A percentile compares a stretch with the other conserved stretches of the same genome.
Conservation (phyloP, 2,329 filamentous ascomycete genomes). For the Chaetothyriales sp. region DNA sequence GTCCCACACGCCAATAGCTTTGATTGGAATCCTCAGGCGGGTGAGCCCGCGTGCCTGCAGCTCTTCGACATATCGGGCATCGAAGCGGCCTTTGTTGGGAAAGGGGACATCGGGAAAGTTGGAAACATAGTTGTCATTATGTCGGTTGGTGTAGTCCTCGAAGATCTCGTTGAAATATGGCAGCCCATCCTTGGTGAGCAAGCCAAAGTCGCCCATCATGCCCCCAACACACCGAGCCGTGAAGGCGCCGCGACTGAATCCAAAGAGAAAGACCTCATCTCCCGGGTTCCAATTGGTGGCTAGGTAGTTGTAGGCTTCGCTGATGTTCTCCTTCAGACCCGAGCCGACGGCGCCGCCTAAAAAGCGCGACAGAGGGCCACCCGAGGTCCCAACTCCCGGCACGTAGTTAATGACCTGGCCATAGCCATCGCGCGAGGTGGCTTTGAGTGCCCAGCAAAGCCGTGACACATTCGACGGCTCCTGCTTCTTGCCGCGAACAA, state of each 20-base stretch:
- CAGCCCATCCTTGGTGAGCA: slow-evolving; percentile 20
- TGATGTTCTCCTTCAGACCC: slow-evolving; percentile 17
- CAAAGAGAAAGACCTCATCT: slow-evolving; percentile 25
- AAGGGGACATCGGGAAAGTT: slow-evolving; percentile 19
- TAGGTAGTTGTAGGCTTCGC: slow-evolving; percentile 20
- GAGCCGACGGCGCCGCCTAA: slow-evolving; percentile 15
- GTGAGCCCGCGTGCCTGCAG: slow-evolving; percentile 16
- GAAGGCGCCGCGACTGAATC: slow-evolving; percentile 25
- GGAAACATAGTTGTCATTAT: slow-evolving; percentile 17
- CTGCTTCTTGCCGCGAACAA: slow-evolving; percentile 17
- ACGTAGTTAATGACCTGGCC: slow-evolving; percentile 30
- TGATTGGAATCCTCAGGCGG: slow-evolving; percentile 17
- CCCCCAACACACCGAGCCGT: slow-evolving; percentile 24
- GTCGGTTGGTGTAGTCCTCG: slow-evolving; percentile 20
- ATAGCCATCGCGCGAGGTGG: slow-evolving; percentile 21
- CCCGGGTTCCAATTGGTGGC: slow-evolving; percentile 23
- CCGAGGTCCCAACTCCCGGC: slow-evolving; percentile 25
- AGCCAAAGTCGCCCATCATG: slow-evolving; percentile 22
- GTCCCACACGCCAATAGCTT: slow-evolving; percentile 22
- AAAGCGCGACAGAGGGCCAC: slow-evolving; percentile 8
- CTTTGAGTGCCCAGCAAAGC: slow-evolving; percentile 23
- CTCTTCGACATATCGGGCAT: slow-evolving; percentile 17
- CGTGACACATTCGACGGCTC: slow-evolving; percentile 28
- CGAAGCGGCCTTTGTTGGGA: slow-evolving; percentile 17
- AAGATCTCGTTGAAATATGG: slow-evolving; percentile 20